Evolutionary conservation across 2,329 filamentous ascomycete species (phyloP).

Genomic region (Alternaria brassicae): DNA sequence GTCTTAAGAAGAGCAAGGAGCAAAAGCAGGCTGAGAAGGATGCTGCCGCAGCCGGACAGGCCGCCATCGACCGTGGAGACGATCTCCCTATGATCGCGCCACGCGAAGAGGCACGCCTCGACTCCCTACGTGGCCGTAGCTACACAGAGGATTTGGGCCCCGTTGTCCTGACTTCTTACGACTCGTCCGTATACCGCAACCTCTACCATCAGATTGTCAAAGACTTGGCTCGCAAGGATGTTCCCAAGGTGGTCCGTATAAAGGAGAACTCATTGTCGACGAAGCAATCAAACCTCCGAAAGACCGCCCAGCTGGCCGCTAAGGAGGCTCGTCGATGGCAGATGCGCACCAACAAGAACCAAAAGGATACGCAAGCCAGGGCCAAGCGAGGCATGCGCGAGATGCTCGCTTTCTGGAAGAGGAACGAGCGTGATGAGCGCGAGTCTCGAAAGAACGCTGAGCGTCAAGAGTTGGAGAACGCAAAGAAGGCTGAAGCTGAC

Average conservation of each 20-base stretch:
- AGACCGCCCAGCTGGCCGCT: slow-evolving; percentile 94
- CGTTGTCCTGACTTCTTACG: slow-evolving; percentile 63
- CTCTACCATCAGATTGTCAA: slow-evolving; percentile 98
- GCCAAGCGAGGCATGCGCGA: slow-evolving; percentile 99
- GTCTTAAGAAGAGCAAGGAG: slow-evolving; percentile 87
- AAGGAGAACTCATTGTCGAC: slow-evolving; percentile 85
- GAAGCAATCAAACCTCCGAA: slow-evolving; percentile 94
- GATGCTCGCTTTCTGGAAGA: slow-evolving; percentile 99
- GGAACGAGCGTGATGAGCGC: slow-evolving; percentile 96
- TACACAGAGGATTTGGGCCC: slow-evolving; percentile 59
- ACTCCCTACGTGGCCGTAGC: slow-evolving; percentile 52
- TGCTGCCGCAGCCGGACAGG: slow-evolving; percentile 86
- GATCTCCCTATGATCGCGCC: slow-evolving; percentile 69
- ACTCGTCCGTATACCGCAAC: slow-evolving; percentile 92
- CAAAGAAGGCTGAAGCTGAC: slow-evolving; percentile 94
- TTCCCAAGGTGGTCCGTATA: slow-evolving; percentile 89
- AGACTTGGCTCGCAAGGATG: slow-evolving; percentile 90
- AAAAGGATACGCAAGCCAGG: slow-evolving; percentile 94
- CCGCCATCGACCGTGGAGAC: slow-evolving; percentile 79
- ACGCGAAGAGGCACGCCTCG: slow-evolving; percentile 62
- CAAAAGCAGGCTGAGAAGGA: slow-evolving; percentile 74
- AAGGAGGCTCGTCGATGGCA: slow-evolving; percentile 99
- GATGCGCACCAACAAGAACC: slow-evolving; percentile 95
- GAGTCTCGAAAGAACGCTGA: slow-evolving; percentile 93
- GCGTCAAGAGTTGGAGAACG: slow-evolving; percentile 94